Percentiles rank a stretch among this genome's conserved stretches.
phyloP scores from a whole-genome alignment of 768 basidiomycete genomes.

The Kwoniella europaea region DNA sequence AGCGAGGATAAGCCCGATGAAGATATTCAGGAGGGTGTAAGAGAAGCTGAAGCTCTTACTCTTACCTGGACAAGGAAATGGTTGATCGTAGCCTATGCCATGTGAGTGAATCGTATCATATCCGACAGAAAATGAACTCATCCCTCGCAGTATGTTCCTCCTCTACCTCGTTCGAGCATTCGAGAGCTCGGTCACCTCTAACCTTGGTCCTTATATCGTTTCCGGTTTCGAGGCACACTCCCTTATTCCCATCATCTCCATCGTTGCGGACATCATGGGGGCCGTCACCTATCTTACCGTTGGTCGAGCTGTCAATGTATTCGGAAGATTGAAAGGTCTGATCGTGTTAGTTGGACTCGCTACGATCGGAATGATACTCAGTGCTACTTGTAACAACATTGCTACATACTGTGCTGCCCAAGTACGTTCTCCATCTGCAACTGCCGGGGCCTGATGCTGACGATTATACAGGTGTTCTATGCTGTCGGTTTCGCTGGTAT shows the following conservation, averaged over 20 bases:
- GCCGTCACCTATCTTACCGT: slow-evolving; percentile 41
- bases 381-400: slow-evolving; percentile 42
- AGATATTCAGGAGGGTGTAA: slow-evolving; percentile 34
- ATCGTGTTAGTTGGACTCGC: slow-evolving; percentile 30
- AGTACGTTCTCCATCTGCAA: slow-evolving; percentile 7
- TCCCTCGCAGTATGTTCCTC: slow-evolving; percentile 34
- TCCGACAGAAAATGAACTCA: neutral
- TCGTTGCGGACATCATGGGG: slow-evolving; percentile 39
- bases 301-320: slow-evolving; percentile 44
- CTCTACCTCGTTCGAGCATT: slow-evolving; percentile 45
- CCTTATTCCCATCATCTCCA: slow-evolving; percentile 44
- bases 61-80: slow-evolving; percentile 31
- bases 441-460: neutral
- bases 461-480: slow-evolving; percentile 30
- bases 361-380: slow-evolving; percentile 44
- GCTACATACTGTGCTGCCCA: slow-evolving; percentile 48
- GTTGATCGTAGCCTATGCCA: slow-evolving; percentile 28
- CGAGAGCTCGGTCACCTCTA: slow-evolving; percentile 38
- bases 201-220: slow-evolving; percentile 36
- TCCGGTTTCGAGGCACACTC: slow-evolving; percentile 47
- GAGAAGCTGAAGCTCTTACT: slow-evolving; percentile 35
- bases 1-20: slow-evolving; percentile 10
- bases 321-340: slow-evolving; percentile 37
- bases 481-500: slow-evolving; percentile 45
- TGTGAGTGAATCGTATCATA: slow-evolving; percentile 20